Evolutionary conservation across 306 rosid species (phyloP).

Genomic region (Lablab purpureus): DNA sequence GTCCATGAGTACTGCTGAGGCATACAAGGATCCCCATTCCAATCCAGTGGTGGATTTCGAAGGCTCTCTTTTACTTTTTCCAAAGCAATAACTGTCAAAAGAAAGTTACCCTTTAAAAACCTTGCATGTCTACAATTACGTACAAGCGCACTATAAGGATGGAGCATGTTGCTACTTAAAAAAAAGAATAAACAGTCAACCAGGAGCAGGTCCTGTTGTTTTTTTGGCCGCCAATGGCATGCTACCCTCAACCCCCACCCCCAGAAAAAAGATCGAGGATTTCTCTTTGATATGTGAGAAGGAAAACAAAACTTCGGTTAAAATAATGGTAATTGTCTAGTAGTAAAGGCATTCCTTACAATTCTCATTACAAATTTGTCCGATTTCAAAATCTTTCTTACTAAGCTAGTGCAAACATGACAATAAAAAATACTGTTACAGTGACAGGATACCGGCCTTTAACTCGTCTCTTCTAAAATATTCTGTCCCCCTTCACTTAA

Average conservation of each 20-base stretch:
- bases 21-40: conserved; percentile 95
- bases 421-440: background rate
- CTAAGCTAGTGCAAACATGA: conserved; percentile 2
- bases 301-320: background rate
- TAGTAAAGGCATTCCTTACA: conserved; percentile 3
- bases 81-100: conserved; percentile 74
- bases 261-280: background rate
- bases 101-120: conserved; percentile 42
- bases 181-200: conserved; percentile 11
- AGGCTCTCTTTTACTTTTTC: conserved; percentile 57
- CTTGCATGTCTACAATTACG: conserved; percentile 5
- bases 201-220: background rate
- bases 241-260: background rate
- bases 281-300: conserved; percentile 7
- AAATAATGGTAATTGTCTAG: background rate
- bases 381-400: background rate
- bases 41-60: conserved; percentile 72
- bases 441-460: background rate
- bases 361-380: background rate
- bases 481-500: too few species aligned
- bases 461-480: background rate
- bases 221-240: background rate
- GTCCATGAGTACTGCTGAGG: conserved; percentile 86
- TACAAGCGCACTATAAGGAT: background rate
- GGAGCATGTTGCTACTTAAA: conserved; percentile 14